Base-by-base conservation (phyloP, 2,329 filamentous ascomycete genomes). In the Thielaviopsis musarum region DNA sequence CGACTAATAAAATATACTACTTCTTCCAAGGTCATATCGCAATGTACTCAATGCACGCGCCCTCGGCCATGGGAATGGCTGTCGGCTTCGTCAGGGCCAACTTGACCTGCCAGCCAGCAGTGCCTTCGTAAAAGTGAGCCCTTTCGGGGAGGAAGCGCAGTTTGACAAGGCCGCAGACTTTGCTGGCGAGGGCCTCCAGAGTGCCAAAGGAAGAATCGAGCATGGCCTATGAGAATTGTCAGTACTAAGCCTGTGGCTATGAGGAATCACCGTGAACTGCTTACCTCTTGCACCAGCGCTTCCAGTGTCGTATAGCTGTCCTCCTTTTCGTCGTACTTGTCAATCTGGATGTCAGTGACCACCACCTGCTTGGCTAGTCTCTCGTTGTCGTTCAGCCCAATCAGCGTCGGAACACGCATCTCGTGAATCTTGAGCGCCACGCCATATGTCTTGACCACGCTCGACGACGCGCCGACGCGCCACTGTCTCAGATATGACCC, bases 351-450 rank as follows among this genome's bases (percentile, higher is more conserved):
- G 59, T 79, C 83, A 10, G 80, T 76, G 17, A 85, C 70, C 1
- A 88, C 77, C 57, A 84, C 77, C 70, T 90, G 86, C 70, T 81
- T 85, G 3, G 75, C 77, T 41, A 71, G 64, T 63, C 87, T 74
- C 74, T 91, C 87, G 65, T 89, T 85, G 22, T 73, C 69, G 65
- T 91, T 89, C 28, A 91, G 79, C 0, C 87, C 87, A 54, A 91
- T 80, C 56, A 91, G 69, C 34, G 81, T 82, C 26, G 85, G 83
- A 10, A 88, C 75, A 45, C 75, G 76, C 56, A 90, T 68, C 21
- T 78, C 75, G 54, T 77, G 75, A 9, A 88, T 68, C 45, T 74
- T 73, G 53, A 86, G 67, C 48, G 67, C 59, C 65, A 67, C 28
- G 13, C 66, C 69, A 21, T 69, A 68, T 28, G 64, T 64, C 2